Percentiles rank a stretch among this genome's conserved stretches.
Evolutionary conservation across 495 filamentous ascomycete species (phyloP).

Genomic region (Aspergillus coremiiformis): DNA sequence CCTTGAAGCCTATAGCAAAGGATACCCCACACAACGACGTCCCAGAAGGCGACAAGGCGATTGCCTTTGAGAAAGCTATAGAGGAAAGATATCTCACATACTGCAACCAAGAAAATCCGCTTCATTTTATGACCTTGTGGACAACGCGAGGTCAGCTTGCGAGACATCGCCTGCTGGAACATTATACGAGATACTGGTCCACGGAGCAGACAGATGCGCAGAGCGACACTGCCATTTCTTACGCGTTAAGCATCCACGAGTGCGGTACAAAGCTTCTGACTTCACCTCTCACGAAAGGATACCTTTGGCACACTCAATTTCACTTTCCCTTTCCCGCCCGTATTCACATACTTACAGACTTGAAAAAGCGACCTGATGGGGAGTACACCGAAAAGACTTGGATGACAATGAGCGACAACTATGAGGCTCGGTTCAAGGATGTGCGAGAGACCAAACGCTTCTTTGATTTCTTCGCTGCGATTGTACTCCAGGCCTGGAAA

Average conservation of each 20-base stretch:
- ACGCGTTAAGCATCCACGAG: slow-evolving; percentile 40
- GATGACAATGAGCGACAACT: slow-evolving; percentile 46
- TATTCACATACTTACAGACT: slow-evolving; percentile 40
- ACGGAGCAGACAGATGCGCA: slow-evolving; percentile 23
- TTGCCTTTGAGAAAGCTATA: slow-evolving; percentile 34
- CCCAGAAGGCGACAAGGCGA: slow-evolving; percentile 24
- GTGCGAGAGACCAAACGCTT: slow-evolving; percentile 22
- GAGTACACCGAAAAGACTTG: slow-evolving; percentile 33
- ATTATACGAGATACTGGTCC: slow-evolving; percentile 29
- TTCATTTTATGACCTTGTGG: slow-evolving; percentile 51
- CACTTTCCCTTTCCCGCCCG: slow-evolving; percentile 51
- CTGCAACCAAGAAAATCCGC: slow-evolving; percentile 42
- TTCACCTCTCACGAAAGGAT: slow-evolving; percentile 39
- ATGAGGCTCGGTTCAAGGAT: slow-evolving; percentile 28
- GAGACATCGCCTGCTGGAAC: slow-evolving; percentile 39
- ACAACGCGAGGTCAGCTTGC: slow-evolving; percentile 36
- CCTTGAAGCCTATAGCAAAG: slow-evolving; percentile 34
- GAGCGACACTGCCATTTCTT: slow-evolving; percentile 26
- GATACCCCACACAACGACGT: slow-evolving; percentile 7
- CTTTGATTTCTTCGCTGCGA: slow-evolving; percentile 34
- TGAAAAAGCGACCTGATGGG: slow-evolving; percentile 30
- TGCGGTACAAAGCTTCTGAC: slow-evolving; percentile 43
- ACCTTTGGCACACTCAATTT: slow-evolving; percentile 35
- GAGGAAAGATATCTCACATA: slow-evolving; percentile 41
- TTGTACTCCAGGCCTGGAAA: slow-evolving; percentile 45